Percentiles rank a stretch among this genome's conserved stretches.
These are phyloP conservation scores for Rhododendron vialii DNA, from an alignment of 148 eudicot species.

Conservation along the genomic window DNA sequence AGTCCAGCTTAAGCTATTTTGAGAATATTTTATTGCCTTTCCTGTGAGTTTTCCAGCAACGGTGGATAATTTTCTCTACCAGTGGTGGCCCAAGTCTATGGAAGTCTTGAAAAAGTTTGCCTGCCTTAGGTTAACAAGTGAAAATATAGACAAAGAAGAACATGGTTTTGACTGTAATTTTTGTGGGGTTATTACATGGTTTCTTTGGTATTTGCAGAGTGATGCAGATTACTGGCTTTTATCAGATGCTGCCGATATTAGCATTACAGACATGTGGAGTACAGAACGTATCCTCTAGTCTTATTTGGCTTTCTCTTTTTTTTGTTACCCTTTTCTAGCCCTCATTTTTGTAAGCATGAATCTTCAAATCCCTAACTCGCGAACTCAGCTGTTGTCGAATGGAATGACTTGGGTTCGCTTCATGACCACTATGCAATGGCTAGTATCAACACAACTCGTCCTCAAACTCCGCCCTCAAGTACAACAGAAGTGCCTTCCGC, in stretches of 20 bases:
- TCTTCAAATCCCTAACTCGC: conserved; percentile 35
- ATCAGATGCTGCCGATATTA: conserved; percentile 80
- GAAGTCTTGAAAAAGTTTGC: background rate
- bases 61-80: background rate
- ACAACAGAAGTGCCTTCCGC: conserved; percentile 28
- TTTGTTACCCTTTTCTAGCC: background rate
- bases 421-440: conserved; percentile 45
- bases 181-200: background rate
- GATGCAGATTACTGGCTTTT: conserved; percentile 93
- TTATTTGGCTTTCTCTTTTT: background rate
- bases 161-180: background rate
- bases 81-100: background rate
- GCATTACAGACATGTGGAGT: conserved; percentile 91
- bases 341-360: background rate
- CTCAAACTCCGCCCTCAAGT: conserved; percentile 53
- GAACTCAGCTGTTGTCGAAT: conserved; percentile 57
- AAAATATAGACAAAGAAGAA: background rate
- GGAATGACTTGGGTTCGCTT: conserved; percentile 52
- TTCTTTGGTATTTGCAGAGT: conserved; percentile 45
- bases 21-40: background rate
- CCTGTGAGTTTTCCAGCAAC: conserved; percentile 2
- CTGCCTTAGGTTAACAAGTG: background rate
- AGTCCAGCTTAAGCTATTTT: background rate
- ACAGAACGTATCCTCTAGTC: conserved; percentile 70
- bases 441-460: conserved; percentile 37